A percentile compares a stretch with the other conserved stretches of the same genome.
Conservation (phyloP, 345 rosid genomes). For the Moricandia moricandioides region DNA sequence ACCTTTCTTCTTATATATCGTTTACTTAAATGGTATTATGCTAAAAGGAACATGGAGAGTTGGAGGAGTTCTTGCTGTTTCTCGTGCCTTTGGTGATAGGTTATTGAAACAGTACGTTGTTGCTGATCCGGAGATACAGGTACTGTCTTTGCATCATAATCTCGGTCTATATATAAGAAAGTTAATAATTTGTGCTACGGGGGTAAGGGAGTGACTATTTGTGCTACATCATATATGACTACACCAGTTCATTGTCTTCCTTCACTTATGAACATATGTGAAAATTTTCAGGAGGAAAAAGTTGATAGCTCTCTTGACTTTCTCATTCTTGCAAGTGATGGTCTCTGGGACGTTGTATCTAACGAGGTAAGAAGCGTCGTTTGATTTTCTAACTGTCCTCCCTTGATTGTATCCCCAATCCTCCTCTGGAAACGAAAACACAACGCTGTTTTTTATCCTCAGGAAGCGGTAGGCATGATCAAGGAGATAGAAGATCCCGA, state of each 20-base stretch:
- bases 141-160: conserved; percentile 24
- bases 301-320: conserved; percentile 92
- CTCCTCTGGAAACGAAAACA: conserved; percentile 9
- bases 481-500: conserved; percentile 78
- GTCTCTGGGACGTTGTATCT: conserved; percentile 95
- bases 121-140: conserved; percentile 99
- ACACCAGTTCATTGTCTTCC: no score
- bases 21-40: neutral
- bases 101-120: conserved; percentile 96
- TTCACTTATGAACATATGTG: neutral
- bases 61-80: conserved; percentile 98
- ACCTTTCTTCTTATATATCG: neutral
- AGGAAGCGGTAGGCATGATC: conserved; percentile 93
- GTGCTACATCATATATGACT: neutral
- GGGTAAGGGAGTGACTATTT: neutral
- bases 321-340: conserved; percentile 99
- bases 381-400: neutral
- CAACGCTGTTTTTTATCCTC: neutral
- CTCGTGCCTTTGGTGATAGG: conserved; percentile 99
- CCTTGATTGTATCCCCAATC: neutral
- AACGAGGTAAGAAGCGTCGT: conserved; percentile 59
- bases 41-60: conserved; percentile 95
- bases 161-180: neutral
- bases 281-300: conserved; percentile 79
- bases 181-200: no score